These are phyloP conservation scores for Vachellia collinsii DNA, from an alignment of 306 rosid genomes.

Conservation along the genomic window DNA sequence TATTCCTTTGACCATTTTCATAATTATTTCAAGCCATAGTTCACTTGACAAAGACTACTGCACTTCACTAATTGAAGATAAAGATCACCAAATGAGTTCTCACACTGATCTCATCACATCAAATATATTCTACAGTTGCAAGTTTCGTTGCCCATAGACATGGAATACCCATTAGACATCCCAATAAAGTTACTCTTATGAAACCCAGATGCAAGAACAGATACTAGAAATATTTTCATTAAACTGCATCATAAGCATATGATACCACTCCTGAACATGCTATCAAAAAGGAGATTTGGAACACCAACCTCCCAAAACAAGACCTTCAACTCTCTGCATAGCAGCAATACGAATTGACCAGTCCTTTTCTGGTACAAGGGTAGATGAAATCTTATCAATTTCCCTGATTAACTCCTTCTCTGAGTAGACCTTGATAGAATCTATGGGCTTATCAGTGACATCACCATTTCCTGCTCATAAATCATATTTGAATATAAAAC, in stretches of 20 bases:
- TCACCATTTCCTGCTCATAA: conserved; percentile 74
- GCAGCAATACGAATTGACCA: conserved; percentile 96
- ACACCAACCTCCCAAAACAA: conserved; percentile 89
- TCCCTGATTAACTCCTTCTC: conserved; percentile 95
- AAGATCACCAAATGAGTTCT: conserved; percentile 28
- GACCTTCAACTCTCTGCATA: conserved; percentile 93
- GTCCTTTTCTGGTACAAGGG: conserved; percentile 97
- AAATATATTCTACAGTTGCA: conserved; percentile 29
- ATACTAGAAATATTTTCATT: conserved; percentile 1
- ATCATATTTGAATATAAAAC: conserved; percentile 38
- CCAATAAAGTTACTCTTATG: neutral
- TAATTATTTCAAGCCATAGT: conserved; percentile 28
- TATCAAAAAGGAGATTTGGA: conserved; percentile 28
- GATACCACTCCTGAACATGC: conserved; percentile 22
- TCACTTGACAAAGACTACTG: conserved; percentile 23
- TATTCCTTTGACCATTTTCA: conserved; percentile 15
- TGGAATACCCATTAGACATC: neutral
- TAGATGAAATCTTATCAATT: conserved; percentile 85
- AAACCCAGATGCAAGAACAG: neutral
- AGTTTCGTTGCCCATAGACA: conserved; percentile 24
- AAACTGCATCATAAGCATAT: conserved; percentile 29
- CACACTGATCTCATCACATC: conserved; percentile 31
- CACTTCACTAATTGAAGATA: neutral
- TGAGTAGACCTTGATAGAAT: conserved; percentile 87
- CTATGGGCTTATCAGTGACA: conserved; percentile 62